Percentiles rank a stretch among this genome's conserved stretches.
These are phyloP conservation scores for Pseudonitzschia multiseries DNA, from an alignment of 108 stramenopile species.

Conservation along the genomic window DNA sequence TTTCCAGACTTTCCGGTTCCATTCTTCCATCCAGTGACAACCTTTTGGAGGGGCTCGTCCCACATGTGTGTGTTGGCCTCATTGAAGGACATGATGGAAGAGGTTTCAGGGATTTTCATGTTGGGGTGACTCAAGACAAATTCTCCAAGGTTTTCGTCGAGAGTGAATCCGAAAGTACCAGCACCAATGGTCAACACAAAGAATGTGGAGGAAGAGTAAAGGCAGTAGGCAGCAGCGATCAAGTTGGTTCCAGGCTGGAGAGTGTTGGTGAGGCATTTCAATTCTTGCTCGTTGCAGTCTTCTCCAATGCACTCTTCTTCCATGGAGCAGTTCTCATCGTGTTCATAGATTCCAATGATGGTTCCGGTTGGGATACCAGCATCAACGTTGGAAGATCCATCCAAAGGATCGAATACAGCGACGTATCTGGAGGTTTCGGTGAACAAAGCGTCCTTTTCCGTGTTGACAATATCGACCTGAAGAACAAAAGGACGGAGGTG, in stretches of 20 bases:
- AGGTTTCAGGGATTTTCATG: conserved; percentile 81
- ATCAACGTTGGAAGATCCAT: conserved; percentile 98
- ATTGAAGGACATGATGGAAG: conserved; percentile 92
- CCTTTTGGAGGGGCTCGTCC: conserved; percentile 75
- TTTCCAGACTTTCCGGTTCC: conserved; percentile 64
- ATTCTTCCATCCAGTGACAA: conserved; percentile 68
- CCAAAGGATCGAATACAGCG: conserved; percentile 95
- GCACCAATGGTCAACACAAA: conserved; percentile 88
- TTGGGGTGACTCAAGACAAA: conserved; percentile 91
- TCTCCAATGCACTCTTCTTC: conserved; percentile 50
- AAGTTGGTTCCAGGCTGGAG: conserved; percentile 92
- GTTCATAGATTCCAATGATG: conserved; percentile 87
- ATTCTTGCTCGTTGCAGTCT: conserved; percentile 59
- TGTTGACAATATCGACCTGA: conserved; percentile 27
- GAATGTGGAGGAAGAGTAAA: conserved; percentile 95
- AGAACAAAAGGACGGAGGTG: background rate
- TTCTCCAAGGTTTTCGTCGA: conserved; percentile 95
- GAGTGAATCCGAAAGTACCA: conserved; percentile 91
- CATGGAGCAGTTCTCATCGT: conserved; percentile 65
- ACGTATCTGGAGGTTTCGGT: conserved; percentile 71
- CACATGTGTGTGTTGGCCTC: conserved; percentile 91
- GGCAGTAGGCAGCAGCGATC: conserved; percentile 93
- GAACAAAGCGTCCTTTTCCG: conserved; percentile 35
- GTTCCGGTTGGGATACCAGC: conserved; percentile 98
- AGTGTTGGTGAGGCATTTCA: conserved; percentile 75